Evolutionary conservation across 768 basidiomycete species (phyloP), one percentile per base, ranked within the genome.

Genomic region (Lactarius hatsudake): DNA sequence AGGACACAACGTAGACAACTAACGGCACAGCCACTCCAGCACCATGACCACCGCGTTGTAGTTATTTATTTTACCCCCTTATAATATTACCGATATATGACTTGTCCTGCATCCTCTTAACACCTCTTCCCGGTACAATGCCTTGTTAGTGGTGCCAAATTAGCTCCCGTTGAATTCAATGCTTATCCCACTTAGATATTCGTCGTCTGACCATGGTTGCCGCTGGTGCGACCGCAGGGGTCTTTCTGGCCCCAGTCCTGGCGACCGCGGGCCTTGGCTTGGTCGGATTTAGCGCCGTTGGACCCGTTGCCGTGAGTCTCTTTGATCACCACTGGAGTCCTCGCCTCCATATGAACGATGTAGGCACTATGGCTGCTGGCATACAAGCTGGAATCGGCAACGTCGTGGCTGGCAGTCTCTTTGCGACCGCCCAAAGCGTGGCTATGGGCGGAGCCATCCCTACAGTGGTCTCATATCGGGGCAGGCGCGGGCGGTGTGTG

Each of bases 371-470:
- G 3, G 67, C 59, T 17, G 67, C 54, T 4, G 28, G 18, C 20
- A 26, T 45, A 0, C 67, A 68, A 26, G 28, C 63, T 0, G 53
- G 23, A 2, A 66, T 65, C 5, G 64, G 67, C 12, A 59, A 60
- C 6, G 59, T 66, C 2, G 53, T 17, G 4, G 26, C 51, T 10
- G 42, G 53, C 1, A 60, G 51, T 30, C 5, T 59, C 2, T 56
- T 65, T 30, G 42, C 63, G 12, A 28, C 40, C 2, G 59, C 42
- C 7, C 67, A 68, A 59, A 68, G 67, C 12, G 32, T 36, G 38
- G 59, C 48, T 2, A 61, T 60, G 63, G 59, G 58, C 3, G 38
- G 58, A 3, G 63, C 36, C 18, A 5, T 8, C 6, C 32, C 40
- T 20, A 18, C 32, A 3, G 54, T 15, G 2, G 28, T 58, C 20